Evolutionary conservation across 2,329 filamentous ascomycete species (phyloP), one percentile per base, ranked within the genome.

Genomic region (Aspergillus alliaceus): DNA sequence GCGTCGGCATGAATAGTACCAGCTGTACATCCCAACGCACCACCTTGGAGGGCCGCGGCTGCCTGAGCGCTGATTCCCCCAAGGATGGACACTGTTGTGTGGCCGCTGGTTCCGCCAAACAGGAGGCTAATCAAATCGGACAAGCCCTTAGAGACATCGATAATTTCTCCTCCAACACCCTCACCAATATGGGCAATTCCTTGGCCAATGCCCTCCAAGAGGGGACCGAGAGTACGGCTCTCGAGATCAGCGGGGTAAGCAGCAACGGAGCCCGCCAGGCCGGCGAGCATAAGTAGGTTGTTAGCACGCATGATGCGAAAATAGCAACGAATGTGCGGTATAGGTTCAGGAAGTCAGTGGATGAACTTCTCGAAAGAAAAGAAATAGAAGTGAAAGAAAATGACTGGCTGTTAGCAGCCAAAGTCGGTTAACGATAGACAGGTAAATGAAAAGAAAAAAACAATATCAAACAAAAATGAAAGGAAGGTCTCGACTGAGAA

Each of bases 41-140:
- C 67, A 61, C 69, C 71, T 51, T 69, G 59, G 18, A 75, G 68
- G 51, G 73, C 73, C 27, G 72, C 73, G 51, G 72, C 73, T 60
- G 64, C 73, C 53, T 68, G 59, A 35, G 70, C 68, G 50, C 61
- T 67, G 53, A 75, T 64, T 29, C 69, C 71, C 59, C 46, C 55
- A 53, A 75, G 64, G 49, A 71, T 35, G 15, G 57, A 54, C 18
- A 35, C 56, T 14, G 65, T 61, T 51, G 55, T 60, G 25, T 60
- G 48, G 18, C 63, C 52, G 22, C 59, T 60, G 8, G 47, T 65
- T 42, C 59, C 11, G 22, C 37, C 61, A 54, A 72, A 64, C 54
- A 73, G 58, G 39, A 57, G 32, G 24, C 55, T 47, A 32, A 72
- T 51, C 34, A 70, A 52, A n/a, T 51, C 44, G 22, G 62, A 53